A percentile compares a stretch with the other conserved stretches of the same genome.
These are phyloP conservation scores for Pezicula radicicola DNA, from an alignment of 2,329 filamentous ascomycete species.

Conservation along the genomic window DNA sequence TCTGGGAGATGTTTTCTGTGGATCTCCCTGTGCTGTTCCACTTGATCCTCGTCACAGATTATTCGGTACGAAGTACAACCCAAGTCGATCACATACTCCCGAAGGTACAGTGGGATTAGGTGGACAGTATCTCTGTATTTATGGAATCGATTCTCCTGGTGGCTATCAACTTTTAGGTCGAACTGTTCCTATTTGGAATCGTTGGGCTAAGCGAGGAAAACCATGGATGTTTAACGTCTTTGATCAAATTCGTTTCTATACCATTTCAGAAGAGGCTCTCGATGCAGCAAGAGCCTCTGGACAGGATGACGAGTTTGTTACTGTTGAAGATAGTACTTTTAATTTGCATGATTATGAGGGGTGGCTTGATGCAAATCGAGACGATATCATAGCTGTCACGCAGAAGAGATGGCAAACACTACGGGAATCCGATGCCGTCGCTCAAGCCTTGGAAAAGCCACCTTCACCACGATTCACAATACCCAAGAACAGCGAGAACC, in stretches of 20 bases:
- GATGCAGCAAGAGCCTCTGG: slow-evolving; percentile 12
- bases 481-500: slow-evolving; percentile 37
- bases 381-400: background rate
- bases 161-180: slow-evolving; percentile 27
- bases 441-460: slow-evolving; percentile 39
- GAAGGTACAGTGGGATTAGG: slow-evolving; percentile 32
- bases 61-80: slow-evolving; percentile 35
- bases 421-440: slow-evolving; percentile 26
- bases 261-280: slow-evolving; percentile 32
- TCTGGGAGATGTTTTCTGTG: slow-evolving; percentile 38
- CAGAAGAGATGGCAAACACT: slow-evolving; percentile 7
- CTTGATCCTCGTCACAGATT: slow-evolving; percentile 32
- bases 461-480: slow-evolving; percentile 37
- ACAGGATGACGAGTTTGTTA: slow-evolving; percentile 20
- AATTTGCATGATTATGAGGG: slow-evolving; percentile 30
- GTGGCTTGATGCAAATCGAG: slow-evolving; percentile 26
- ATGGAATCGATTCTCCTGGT: slow-evolving; percentile 32
- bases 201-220: background rate
- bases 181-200: slow-evolving; percentile 2
- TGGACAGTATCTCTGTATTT: slow-evolving; percentile 30
- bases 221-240: slow-evolving; percentile 37
- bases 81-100: slow-evolving; percentile 30
- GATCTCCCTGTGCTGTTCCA: slow-evolving; percentile 34
- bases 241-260: slow-evolving; percentile 48
- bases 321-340: slow-evolving; percentile 23